A percentile compares a stretch with the other conserved stretches of the same genome.
Evolutionary conservation across 2,329 filamentous ascomycete species (phyloP).

Genomic region (Aspergillus fructus): DNA sequence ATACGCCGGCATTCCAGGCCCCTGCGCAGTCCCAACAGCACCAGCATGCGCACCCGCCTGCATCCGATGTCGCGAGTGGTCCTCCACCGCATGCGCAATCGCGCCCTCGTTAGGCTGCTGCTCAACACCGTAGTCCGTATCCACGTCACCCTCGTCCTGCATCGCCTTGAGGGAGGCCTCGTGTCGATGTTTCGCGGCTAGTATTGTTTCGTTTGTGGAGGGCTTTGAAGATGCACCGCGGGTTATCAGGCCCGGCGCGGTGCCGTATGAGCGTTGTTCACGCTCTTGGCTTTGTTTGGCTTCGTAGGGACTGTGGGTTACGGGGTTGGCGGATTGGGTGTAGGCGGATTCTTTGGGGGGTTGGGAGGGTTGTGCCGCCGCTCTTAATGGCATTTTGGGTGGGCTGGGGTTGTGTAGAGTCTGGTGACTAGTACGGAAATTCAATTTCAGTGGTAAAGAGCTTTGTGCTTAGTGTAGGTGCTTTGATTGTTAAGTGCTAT

Average conservation of each 20-base stretch:
- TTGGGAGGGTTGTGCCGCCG: constrained; percentile 26
- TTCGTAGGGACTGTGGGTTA: constrained; percentile 29
- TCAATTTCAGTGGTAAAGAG: neutral
- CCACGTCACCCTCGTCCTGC: constrained; percentile 25
- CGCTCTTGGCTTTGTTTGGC: constrained; percentile 4
- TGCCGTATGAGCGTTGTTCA: constrained; percentile 19
- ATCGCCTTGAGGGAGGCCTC: constrained; percentile 16
- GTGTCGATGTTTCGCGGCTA: constrained; percentile 19
- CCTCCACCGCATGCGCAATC: constrained; percentile 33
- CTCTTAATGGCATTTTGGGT: constrained; percentile 21
- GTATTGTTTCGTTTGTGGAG: constrained; percentile 26
- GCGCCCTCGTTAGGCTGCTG: constrained; percentile 36
- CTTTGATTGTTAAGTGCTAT: neutral
- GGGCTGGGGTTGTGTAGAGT: neutral
- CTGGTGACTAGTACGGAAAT: neutral
- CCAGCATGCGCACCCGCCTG: constrained; percentile 38
- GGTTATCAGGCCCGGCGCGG: constrained; percentile 24
- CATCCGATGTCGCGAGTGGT: constrained; percentile 18
- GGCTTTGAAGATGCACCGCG: constrained; percentile 29
- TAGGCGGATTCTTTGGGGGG: constrained; percentile 37
- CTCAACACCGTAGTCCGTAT: constrained; percentile 37
- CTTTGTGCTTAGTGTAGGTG: neutral
- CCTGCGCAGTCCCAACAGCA: constrained; percentile 30
- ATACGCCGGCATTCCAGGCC: constrained; percentile 30
- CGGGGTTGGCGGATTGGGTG: constrained; percentile 32